Evolutionary conservation across 257 asterid genomes (phyloP).

Genomic region (Leptodermis oblonga): DNA sequence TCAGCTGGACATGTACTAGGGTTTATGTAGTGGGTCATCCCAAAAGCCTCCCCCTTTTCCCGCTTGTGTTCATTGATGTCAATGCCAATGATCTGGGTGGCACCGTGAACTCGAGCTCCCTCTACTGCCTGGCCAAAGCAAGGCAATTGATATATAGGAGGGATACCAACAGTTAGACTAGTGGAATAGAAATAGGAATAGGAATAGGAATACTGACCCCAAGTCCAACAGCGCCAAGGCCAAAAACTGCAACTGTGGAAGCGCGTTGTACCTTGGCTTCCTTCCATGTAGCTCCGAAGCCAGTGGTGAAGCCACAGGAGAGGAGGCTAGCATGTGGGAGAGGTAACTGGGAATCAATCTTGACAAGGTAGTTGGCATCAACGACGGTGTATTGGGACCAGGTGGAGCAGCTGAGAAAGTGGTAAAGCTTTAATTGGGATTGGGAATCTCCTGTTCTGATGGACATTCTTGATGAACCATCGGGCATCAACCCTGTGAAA

Average conservation of each 20-base stretch:
- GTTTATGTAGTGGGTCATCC: slow-evolving; percentile 63
- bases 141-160: too few species aligned
- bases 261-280: slow-evolving; percentile 35
- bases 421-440: slow-evolving; percentile 32
- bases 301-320: slow-evolving; percentile 68
- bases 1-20: slow-evolving; percentile 24
- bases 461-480: slow-evolving; percentile 71
- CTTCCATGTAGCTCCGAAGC: slow-evolving; percentile 40
- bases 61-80: slow-evolving; percentile 55
- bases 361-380: slow-evolving; percentile 46
- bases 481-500: slow-evolving; percentile 42
- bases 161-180: too few species aligned
- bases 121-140: slow-evolving; percentile 59
- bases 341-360: slow-evolving; percentile 47
- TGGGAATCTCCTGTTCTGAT: slow-evolving; percentile 17
- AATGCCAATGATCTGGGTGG: slow-evolving; percentile 59
- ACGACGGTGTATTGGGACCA: slow-evolving; percentile 32
- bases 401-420: slow-evolving; percentile 43
- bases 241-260: slow-evolving; percentile 60
- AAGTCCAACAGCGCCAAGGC: slow-evolving; percentile 83
- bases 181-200: too few species aligned
- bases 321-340: slow-evolving; percentile 56
- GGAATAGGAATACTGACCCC: slow-evolving; percentile 32
- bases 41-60: slow-evolving; percentile 49
- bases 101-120: slow-evolving; percentile 54